Conservation (phyloP, 805 yeast species). For the Metschnikowia drakensbergensis region DNA sequence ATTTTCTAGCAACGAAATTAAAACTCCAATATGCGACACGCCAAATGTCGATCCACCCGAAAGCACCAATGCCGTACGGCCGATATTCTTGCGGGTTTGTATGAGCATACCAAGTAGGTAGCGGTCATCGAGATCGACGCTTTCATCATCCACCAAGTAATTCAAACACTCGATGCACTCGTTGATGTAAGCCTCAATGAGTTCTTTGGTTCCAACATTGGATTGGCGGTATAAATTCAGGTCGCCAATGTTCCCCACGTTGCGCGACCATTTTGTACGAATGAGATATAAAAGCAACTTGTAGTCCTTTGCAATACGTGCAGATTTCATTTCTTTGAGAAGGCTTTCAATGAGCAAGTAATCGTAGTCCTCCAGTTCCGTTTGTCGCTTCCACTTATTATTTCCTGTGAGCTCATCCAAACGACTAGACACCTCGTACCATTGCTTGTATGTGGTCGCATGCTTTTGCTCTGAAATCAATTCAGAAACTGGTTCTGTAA, state of each 20-base stretch:
- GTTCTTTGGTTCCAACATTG: conserved; percentile 76
- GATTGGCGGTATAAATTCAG: conserved; percentile 71
- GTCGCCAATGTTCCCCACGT: conserved; percentile 84
- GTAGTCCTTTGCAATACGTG: conserved; percentile 57
- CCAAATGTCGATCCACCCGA: conserved; percentile 98
- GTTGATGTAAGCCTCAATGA: conserved; percentile 76
- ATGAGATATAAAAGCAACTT: conserved; percentile 64
- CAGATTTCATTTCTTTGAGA: conserved; percentile 53
- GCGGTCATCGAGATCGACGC: conserved; percentile 54
- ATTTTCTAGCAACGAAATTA: conserved; percentile 70
- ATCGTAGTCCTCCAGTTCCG: conserved; percentile 69
- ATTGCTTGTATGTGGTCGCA: conserved; percentile 49
- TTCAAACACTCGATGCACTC: conserved; percentile 61
- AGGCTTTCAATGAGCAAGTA: conserved; percentile 52
- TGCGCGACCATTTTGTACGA: conserved; percentile 80
- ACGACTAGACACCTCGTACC: conserved; percentile 61
- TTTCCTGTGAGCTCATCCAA: conserved; percentile 65
- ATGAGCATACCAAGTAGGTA: conserved; percentile 73
- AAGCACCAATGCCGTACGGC: conserved; percentile 89
- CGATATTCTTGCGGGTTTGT: conserved; percentile 87
- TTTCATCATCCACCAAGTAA: conserved; percentile 35
- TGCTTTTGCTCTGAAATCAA: conserved; percentile 29
- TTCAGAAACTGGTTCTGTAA: background rate
- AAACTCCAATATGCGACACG: conserved; percentile 85
- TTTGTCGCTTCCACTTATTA: conserved; percentile 66